phyloP scores from a whole-genome alignment of 805 yeast species.

The Pichia sporocuriosa region DNA sequence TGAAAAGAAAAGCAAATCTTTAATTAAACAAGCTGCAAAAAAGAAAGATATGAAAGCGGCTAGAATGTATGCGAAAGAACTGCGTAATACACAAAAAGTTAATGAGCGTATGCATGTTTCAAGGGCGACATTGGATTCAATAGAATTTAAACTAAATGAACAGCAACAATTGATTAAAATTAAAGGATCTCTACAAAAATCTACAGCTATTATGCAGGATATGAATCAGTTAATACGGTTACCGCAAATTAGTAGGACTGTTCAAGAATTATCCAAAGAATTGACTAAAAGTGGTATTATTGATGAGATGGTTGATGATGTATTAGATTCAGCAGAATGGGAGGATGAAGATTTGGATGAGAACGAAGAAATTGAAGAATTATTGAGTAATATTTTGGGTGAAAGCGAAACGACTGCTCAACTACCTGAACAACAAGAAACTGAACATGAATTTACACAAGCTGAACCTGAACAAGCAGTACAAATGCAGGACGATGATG shows the following conservation, averaged over 20 bases:
- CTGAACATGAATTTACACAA: neutral
- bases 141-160: constrained; percentile 84
- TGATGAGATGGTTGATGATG: constrained; percentile 92
- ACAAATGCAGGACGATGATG: constrained; percentile 42
- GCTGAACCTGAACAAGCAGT: constrained; percentile 6
- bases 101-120: constrained; percentile 68
- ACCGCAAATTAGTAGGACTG: constrained; percentile 74
- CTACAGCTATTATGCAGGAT: constrained; percentile 81
- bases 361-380: constrained; percentile 50
- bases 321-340: constrained; percentile 63
- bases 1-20: constrained; percentile 68
- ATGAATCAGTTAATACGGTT: constrained; percentile 71
- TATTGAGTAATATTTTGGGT: constrained; percentile 41
- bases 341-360: constrained; percentile 61
- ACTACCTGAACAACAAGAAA: neutral
- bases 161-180: constrained; percentile 81
- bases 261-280: constrained; percentile 83
- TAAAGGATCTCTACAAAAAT: constrained; percentile 71
- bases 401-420: constrained; percentile 19
- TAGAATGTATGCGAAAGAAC: constrained; percentile 73
- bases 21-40: constrained; percentile 70
- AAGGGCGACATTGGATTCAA: constrained; percentile 79
- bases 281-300: constrained; percentile 80
- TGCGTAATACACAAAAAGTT: constrained; percentile 66
- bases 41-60: constrained; percentile 74